These are phyloP conservation scores for Hypoxylon trugodes DNA, from an alignment of 495 filamentous ascomycete species.

Conservation along the genomic window DNA sequence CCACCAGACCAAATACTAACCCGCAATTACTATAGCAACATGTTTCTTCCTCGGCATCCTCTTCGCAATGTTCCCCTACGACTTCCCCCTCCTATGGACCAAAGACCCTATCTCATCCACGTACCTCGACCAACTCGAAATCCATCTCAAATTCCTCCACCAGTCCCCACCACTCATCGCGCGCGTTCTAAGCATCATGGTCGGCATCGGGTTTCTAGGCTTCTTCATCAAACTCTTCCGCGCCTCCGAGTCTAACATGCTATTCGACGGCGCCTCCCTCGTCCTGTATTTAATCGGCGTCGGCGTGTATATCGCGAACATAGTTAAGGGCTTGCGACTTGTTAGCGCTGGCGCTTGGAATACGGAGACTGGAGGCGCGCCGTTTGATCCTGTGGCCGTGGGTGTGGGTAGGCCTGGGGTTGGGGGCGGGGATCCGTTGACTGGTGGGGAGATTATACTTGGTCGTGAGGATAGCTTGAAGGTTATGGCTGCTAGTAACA, in stretches of 20 bases:
- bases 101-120: constrained; percentile 64
- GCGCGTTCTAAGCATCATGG: constrained; percentile 91
- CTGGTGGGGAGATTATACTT: constrained; percentile 57
- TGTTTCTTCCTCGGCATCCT: constrained; percentile 98
- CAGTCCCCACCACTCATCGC: constrained; percentile 87
- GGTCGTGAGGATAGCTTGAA: constrained; percentile 85
- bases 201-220: constrained; percentile 85
- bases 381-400: constrained; percentile 47
- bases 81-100: constrained; percentile 96
- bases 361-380: no score
- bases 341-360: constrained; percentile 68
- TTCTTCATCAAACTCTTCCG: constrained; percentile 94
- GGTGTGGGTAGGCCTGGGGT: constrained; percentile 45
- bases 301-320: constrained; percentile 92
- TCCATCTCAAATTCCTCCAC: constrained; percentile 86
- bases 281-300: constrained; percentile 92
- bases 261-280: constrained; percentile 93
- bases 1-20: constrained; percentile 10
- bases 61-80: constrained; percentile 96
- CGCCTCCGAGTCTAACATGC: constrained; percentile 88
- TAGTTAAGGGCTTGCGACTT: constrained; percentile 88
- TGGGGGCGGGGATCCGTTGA: constrained; percentile 37
- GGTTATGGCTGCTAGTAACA: constrained; percentile 95
- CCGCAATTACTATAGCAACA: constrained; percentile 64
- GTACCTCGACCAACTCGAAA: constrained; percentile 84